Evolutionary conservation across 371 early-diverging fungal genomes (phyloP), one percentile per base, ranked within the genome.

Genomic region (Lichtheimia corymbifera): DNA sequence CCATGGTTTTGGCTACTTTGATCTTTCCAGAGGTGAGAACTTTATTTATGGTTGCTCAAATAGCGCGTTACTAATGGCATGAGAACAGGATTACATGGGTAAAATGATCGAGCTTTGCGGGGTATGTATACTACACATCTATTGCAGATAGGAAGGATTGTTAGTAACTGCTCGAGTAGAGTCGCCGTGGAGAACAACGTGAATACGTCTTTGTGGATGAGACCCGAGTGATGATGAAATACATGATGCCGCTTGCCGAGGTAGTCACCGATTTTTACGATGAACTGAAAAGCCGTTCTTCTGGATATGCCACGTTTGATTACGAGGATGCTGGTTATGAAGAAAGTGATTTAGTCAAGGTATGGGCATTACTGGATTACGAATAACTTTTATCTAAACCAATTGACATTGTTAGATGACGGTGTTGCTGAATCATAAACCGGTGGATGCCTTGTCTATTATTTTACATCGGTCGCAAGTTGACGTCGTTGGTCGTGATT

Each of bases 301-400:
- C 93, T 41, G 98, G 98, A 0, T 98, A 93, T 75, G 98, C 97
- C 1, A 88, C 86, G 45, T 97, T 97, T 76, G 97, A 97, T 74
- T 97, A 97, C 73, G 98, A 97, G 70, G 97, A 97, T 43, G 83
- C 82, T 41, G 97, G 96, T 0, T 97, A 95, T 73, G 85, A 86
- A 56, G 81, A 80, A 17, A 87, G 97, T 11, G 95, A 97, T 66
- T 76, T 98, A 45, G 95, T 96, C 62, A 98, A 97, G 79, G 90
- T 96, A 74, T 83, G 25, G 22, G 14, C n/a, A 58, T 42, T 30
- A 41, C 22, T 47, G n/a, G 1, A 28, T 14, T 44, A 3, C 15
- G 18, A 28, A 2, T 17, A 51, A 2, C 11, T 15, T 11, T n/a
- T 45, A 44, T 45, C n/a, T 11, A 15, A 22, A 40, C 50, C 50